phyloP scores from a whole-genome alignment of 176 grass and related monocot genomes.

The Lolium multiflorum region DNA sequence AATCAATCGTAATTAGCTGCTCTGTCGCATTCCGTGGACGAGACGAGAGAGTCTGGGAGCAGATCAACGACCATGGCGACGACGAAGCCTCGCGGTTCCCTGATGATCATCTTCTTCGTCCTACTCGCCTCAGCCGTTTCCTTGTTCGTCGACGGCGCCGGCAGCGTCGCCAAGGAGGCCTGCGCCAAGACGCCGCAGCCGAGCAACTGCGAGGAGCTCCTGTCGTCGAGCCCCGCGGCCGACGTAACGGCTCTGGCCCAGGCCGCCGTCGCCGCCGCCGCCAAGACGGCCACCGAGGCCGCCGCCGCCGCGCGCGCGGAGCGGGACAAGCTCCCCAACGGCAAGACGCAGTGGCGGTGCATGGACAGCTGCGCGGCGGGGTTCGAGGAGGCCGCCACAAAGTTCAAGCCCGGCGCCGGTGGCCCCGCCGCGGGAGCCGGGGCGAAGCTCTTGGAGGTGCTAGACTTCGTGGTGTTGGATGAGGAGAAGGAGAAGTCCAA shows the following conservation, averaged over 20 bases:
- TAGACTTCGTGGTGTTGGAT: neutral
- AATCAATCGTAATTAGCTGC: neutral
- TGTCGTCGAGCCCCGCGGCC: neutral
- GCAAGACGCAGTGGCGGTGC: conserved; percentile 30
- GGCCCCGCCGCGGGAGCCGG: neutral
- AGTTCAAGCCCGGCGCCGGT: conserved; percentile 2
- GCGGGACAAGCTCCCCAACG: conserved; percentile 16
- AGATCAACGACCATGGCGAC: neutral
- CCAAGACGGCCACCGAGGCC: conserved; percentile 3
- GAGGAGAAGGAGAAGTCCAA: conserved; percentile 11
- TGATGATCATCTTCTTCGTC: neutral
- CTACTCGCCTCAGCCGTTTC: neutral
- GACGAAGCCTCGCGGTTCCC: neutral
- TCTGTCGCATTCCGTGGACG: neutral
- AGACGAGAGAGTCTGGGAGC: neutral
- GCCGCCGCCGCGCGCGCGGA: neutral
- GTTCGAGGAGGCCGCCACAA: neutral
- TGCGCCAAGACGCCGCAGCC: conserved; percentile 24
- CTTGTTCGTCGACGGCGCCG: conserved; percentile 11
- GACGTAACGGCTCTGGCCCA: neutral
- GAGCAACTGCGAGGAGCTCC: conserved; percentile 18
- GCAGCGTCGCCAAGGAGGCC: conserved; percentile 5
- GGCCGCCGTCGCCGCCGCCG: conserved; percentile 1
- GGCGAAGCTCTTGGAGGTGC: neutral
- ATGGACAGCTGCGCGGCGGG: conserved; percentile 27